phyloP scores from a whole-genome alignment of 2,329 filamentous ascomycete genomes.

The Ophiosphaerella herpotricha region DNA sequence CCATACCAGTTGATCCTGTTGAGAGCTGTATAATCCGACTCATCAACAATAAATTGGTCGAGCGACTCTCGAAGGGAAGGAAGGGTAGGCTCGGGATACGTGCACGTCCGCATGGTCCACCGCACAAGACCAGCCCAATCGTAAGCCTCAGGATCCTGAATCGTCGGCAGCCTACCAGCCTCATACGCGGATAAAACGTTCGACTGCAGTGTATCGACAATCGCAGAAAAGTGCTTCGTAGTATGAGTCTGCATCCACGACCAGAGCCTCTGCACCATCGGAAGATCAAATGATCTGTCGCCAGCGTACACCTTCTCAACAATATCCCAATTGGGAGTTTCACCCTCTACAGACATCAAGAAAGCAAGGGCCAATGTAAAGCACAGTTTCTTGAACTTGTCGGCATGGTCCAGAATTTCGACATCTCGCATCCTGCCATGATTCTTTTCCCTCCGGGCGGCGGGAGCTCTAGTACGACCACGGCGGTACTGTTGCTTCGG shows the following conservation, averaged over 20 bases:
- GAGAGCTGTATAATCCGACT: constrained; percentile 34
- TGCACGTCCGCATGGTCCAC: constrained; percentile 63
- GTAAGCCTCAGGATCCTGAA: constrained; percentile 67
- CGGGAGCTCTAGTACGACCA: constrained; percentile 10
- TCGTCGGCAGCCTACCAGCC: constrained; percentile 60
- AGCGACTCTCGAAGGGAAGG: constrained; percentile 26
- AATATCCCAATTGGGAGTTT: constrained; percentile 49
- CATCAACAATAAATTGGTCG: constrained; percentile 27
- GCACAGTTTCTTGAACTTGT: constrained; percentile 38
- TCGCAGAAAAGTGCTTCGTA: constrained; percentile 56
- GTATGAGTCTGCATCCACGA: constrained; percentile 40
- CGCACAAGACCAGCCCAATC: constrained; percentile 70
- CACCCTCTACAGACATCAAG: constrained; percentile 43
- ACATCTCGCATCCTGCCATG: constrained; percentile 14
- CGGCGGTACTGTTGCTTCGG: constrained; percentile 14
- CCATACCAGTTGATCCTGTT: constrained; percentile 34
- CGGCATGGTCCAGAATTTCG: constrained; percentile 22
- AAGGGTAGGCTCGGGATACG: constrained; percentile 32
- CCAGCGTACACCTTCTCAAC: constrained; percentile 46
- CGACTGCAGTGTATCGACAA: constrained; percentile 68
- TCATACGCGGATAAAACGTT: constrained; percentile 70
- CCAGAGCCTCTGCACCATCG: constrained; percentile 46
- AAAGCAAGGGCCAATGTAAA: constrained; percentile 37
- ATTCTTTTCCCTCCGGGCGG: constrained; percentile 16
- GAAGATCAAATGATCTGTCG: constrained; percentile 40